Conservation (phyloP, 768 basidiomycete species). For the Roridomyces roridus region DNA sequence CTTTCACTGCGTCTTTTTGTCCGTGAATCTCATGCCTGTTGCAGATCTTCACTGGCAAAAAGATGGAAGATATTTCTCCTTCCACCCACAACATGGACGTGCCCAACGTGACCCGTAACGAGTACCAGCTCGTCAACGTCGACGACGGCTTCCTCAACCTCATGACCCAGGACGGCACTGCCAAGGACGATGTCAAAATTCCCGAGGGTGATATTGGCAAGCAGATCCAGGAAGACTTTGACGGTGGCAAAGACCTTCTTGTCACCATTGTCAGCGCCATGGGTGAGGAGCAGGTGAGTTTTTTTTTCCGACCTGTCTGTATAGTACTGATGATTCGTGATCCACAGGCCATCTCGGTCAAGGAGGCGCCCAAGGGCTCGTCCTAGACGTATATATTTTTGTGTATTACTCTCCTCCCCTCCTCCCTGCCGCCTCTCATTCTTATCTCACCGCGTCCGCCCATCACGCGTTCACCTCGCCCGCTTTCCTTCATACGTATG, state of each 20-base stretch:
- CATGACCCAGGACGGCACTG: slow-evolving; percentile 76
- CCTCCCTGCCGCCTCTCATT: not conserved
- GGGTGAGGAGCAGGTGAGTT: slow-evolving; percentile 83
- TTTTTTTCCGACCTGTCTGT: not conserved
- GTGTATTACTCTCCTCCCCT: slow-evolving; percentile 10
- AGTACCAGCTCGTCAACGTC: slow-evolving; percentile 93
- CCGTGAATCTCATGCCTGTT: slow-evolving; percentile 7
- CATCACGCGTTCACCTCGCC: slow-evolving; percentile 26
- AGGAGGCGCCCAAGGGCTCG: slow-evolving; percentile 82
- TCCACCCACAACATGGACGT: slow-evolving; percentile 99
- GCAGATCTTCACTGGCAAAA: slow-evolving; percentile 99
- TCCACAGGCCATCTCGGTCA: slow-evolving; percentile 59
- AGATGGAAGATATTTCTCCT: slow-evolving; percentile 93
- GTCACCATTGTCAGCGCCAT: slow-evolving; percentile 90
- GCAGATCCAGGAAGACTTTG: slow-evolving; percentile 73
- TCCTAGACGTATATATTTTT: slow-evolving; percentile 9
- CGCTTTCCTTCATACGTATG: slow-evolving; percentile 26
- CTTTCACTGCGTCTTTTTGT: slow-evolving; percentile 1
- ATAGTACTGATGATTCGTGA: not conserved
- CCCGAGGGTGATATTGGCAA: slow-evolving; percentile 86
- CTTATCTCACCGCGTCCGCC: not conserved
- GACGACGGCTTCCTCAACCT: slow-evolving; percentile 97
- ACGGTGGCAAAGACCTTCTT: slow-evolving; percentile 85
- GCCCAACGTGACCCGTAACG: slow-evolving; percentile 88
- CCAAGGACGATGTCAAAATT: slow-evolving; percentile 95